Evolutionary conservation across 805 yeast genomes (phyloP), one percentile per base, ranked within the genome.

Genomic region (Ogataea kodamae): DNA sequence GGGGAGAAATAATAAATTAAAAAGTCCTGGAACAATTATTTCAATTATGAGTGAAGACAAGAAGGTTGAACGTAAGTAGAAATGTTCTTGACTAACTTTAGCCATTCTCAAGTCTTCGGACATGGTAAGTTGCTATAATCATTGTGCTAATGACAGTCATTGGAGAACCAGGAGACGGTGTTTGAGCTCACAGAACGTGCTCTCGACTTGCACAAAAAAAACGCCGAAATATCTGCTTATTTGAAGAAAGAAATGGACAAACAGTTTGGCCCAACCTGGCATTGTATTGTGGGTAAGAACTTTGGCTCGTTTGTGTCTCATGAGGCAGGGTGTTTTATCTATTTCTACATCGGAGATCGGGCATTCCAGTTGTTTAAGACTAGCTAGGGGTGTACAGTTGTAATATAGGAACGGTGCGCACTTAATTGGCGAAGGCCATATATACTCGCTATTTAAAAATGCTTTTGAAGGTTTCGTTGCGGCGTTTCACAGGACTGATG

Each of bases 221-320:
- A 74, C 37, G 74, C 74, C 45, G 90, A 82, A 34, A 64, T 81
- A 22, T 89, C 92, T 10, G 69, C 78, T 0, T 64, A 60, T 35
- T 58, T 82, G 40, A 84, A 83, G 62, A 78, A 79, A 46, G 67
- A 67, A 43, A 57, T 82, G 57, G 92, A 83, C 53, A 67, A 70
- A 28, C 57, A 66, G 28, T 73, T 68, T 39, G 90, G 89, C 0
- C 71, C 77, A 18, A 74, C 85, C 23, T 84, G 92, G 94, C 90
- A 84, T 54, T 85, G 81, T 3, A 70, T 84, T 30, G 88, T 81
- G 33, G 94, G 92, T 8, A 79, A 75, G 55, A 78, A 78, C 48
- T 84, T 83, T 58, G 90, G 92, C 3, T 73, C 82, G 30, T 81
- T 78, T 53, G 87, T 84, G 12, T 79, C 89, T 9, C 92, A 84